A percentile compares a stretch with the other conserved stretches of the same genome.
These are phyloP conservation scores for Epichloe elymi DNA, from an alignment of 2,329 filamentous ascomycete species.

Conservation along the genomic window DNA sequence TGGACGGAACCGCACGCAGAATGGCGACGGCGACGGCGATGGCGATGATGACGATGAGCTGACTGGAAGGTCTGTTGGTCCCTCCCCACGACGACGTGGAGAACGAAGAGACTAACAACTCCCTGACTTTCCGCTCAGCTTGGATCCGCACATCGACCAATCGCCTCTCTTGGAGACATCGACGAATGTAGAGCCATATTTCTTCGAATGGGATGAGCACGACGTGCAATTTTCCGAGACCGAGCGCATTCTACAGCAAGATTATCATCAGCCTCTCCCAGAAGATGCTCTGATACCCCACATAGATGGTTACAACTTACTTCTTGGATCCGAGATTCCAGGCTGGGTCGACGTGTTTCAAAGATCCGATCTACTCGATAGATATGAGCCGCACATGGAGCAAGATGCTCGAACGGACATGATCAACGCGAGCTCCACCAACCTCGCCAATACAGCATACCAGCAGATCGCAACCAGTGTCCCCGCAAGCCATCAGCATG, in stretches of 20 bases:
- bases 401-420: background rate
- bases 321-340: background rate
- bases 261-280: background rate
- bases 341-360: background rate
- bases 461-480: background rate
- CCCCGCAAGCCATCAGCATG: background rate
- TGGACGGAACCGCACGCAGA: background rate
- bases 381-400: background rate
- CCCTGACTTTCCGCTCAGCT: background rate
- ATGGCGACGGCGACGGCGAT: background rate
- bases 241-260: background rate
- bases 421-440: background rate
- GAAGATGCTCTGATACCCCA: background rate
- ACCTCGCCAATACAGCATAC: background rate
- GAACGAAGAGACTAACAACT: constrained; percentile 2
- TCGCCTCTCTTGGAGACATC: background rate
- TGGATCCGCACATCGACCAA: background rate
- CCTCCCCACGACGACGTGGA: constrained; percentile 2
- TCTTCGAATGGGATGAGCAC: background rate
- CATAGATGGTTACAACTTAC: background rate
- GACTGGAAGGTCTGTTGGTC: constrained; percentile 5
- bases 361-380: background rate
- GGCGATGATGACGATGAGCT: background rate
- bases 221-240: background rate
- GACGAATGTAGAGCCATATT: background rate